phyloP scores from a whole-genome alignment of 805 yeast genomes.

The Naumovozyma castellii region DNA sequence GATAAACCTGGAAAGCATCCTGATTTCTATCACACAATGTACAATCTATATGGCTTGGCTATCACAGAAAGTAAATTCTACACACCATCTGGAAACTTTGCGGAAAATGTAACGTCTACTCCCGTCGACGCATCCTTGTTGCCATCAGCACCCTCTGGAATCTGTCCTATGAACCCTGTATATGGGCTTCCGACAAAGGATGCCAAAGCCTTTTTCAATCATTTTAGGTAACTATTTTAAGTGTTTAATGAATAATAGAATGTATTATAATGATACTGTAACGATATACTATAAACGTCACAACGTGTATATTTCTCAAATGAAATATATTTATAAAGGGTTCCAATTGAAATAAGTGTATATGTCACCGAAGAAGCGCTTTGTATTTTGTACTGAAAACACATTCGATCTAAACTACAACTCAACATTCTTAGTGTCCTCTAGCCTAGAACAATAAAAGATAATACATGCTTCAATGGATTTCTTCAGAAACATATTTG shows the following conservation, averaged over 20 bases:
- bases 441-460: no score
- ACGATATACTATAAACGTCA: no score
- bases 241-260: no score
- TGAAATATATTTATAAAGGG: no score
- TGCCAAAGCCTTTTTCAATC: slow-evolving; percentile 29
- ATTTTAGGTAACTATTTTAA: slow-evolving; percentile 9
- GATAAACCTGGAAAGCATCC: slow-evolving; percentile 80
- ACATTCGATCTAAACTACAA: no score
- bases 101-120: slow-evolving; percentile 1
- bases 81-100: not conserved
- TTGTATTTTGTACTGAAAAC: no score
- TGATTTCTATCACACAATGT: slow-evolving; percentile 89
- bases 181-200: slow-evolving; percentile 45
- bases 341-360: no score
- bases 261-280: no score
- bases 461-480: not conserved
- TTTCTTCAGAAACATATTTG: not conserved
- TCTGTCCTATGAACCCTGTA: slow-evolving; percentile 56
- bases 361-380: no score
- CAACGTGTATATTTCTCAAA: no score
- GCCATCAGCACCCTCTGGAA: slow-evolving; percentile 13
- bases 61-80: slow-evolving; percentile 14
- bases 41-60: slow-evolving; percentile 64
- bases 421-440: not conserved
- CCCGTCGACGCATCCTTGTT: not conserved